Conservation (phyloP, 2,329 filamentous ascomycete species). For the Exophiala spinifera region DNA sequence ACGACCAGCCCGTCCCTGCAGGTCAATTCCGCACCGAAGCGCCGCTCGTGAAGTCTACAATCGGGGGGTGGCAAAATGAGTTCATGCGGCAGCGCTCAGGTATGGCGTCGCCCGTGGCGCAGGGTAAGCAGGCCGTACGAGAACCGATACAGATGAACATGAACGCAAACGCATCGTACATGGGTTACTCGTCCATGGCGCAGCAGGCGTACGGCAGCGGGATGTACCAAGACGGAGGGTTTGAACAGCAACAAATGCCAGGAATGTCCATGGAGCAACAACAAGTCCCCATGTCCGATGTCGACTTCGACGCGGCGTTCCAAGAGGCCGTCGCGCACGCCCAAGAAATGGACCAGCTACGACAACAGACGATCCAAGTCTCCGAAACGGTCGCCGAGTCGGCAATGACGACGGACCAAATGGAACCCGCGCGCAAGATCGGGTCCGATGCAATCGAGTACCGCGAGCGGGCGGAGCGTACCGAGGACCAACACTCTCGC, state of each 20-base stretch:
- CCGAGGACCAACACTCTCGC: constrained; percentile 31
- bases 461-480: constrained; percentile 20
- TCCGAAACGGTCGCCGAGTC: constrained; percentile 14
- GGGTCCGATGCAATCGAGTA: constrained; percentile 44
- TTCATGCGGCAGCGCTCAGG: constrained; percentile 47
- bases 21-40: constrained; percentile 44
- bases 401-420: constrained; percentile 10
- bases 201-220: constrained; percentile 23
- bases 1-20: constrained; percentile 49
- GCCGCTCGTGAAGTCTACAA: constrained; percentile 31
- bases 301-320: constrained; percentile 28
- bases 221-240: constrained; percentile 3
- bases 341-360: constrained; percentile 21
- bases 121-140: constrained; percentile 17
- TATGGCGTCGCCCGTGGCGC: constrained; percentile 29
- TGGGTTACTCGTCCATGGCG: constrained; percentile 18
- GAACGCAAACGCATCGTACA: constrained; percentile 8
- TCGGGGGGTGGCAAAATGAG: constrained; percentile 59
- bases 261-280: constrained; percentile 10
- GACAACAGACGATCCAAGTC: not conserved
- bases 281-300: constrained; percentile 20
- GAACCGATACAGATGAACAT: constrained; percentile 29
- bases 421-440: constrained; percentile 35
- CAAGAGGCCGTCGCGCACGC: constrained; percentile 25
- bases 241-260: constrained; percentile 28